phyloP scores from a whole-genome alignment of 768 basidiomycete genomes.

The Suillus variegatus region DNA sequence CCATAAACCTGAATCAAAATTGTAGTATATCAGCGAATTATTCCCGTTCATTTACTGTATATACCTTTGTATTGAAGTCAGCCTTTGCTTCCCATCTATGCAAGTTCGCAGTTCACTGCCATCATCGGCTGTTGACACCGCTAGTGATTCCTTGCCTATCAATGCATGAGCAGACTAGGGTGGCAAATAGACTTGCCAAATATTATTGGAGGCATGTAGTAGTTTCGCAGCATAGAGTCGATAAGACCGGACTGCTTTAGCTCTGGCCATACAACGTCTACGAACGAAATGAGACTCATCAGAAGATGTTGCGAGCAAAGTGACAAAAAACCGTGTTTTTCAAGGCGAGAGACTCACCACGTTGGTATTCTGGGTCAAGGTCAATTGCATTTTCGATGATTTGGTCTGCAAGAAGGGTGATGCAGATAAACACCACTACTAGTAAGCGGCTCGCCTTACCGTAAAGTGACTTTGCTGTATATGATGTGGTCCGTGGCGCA shows the following conservation, averaged over 20 bases:
- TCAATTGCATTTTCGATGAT: conserved; percentile 49
- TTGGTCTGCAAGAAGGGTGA: conserved; percentile 39
- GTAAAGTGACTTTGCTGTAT: conserved; percentile 45
- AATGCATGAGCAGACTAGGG: conserved; percentile 7
- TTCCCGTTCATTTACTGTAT: neutral
- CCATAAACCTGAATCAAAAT: conserved; percentile 46
- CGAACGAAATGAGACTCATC: neutral
- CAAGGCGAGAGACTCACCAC: conserved; percentile 40
- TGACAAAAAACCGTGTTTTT: neutral
- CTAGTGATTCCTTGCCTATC: conserved; percentile 24
- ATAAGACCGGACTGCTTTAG: conserved; percentile 60
- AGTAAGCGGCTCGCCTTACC: conserved; percentile 31
- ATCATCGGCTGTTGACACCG: conserved; percentile 39
- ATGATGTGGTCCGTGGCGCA: conserved; percentile 40
- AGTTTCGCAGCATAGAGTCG: conserved; percentile 65
- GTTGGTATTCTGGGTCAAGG: conserved; percentile 67
- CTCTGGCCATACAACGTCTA: conserved; percentile 68
- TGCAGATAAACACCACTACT: neutral
- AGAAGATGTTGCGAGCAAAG: neutral
- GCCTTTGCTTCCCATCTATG: conserved; percentile 74
- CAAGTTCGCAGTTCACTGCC: conserved; percentile 51
- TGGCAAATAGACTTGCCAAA: conserved; percentile 45
- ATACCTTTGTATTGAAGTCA: conserved; percentile 66
- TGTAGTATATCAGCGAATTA: neutral
- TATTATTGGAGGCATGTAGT: conserved; percentile 67